phyloP scores from a whole-genome alignment of 129 eudicot genomes.

The Pseudognaphalium luteoalbum region DNA sequence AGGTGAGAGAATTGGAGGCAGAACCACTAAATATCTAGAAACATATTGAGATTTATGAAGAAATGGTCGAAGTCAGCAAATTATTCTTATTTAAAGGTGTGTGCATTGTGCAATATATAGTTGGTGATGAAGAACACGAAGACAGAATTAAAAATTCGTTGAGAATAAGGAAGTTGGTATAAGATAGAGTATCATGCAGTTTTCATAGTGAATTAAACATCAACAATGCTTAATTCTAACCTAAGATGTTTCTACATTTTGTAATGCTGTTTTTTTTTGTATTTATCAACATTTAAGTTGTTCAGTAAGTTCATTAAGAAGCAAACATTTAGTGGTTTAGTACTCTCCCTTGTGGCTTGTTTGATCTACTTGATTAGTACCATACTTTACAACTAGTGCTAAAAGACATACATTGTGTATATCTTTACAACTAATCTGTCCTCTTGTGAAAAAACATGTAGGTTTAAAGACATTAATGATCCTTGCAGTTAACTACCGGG shows the following conservation, averaged over 20 bases:
- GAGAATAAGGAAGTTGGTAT: slow-evolving; percentile 33
- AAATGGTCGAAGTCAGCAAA: slow-evolving; percentile 21
- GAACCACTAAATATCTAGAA: slow-evolving; percentile 36
- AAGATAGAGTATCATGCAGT: slow-evolving; percentile 23
- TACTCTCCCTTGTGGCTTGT: neutral
- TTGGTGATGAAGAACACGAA: slow-evolving; percentile 24
- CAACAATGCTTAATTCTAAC: slow-evolving; percentile 29
- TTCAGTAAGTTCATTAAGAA: slow-evolving; percentile 1
- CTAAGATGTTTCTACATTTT: slow-evolving; percentile 22
- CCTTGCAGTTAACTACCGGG: no score
- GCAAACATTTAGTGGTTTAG: slow-evolving; percentile 20
- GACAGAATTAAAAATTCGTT: slow-evolving; percentile 22
- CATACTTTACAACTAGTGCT: slow-evolving; percentile 1
- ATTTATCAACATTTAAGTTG: slow-evolving; percentile 30
- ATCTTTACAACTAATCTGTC: no score
- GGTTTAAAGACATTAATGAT: neutral
- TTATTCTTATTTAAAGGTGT: slow-evolving; percentile 28
- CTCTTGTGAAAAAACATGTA: neutral
- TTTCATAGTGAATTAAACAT: slow-evolving; percentile 20
- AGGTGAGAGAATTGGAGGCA: slow-evolving; percentile 32
- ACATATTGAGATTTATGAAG: slow-evolving; percentile 12
- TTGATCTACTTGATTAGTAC: slow-evolving; percentile 6
- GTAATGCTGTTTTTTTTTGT: slow-evolving; percentile 31
- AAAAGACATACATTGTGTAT: neutral
- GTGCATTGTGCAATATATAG: slow-evolving; percentile 24